These are phyloP conservation scores for Heimioporus punctisporus DNA, from an alignment of 1,284 basidiomycete species.

Conservation along the genomic window DNA sequence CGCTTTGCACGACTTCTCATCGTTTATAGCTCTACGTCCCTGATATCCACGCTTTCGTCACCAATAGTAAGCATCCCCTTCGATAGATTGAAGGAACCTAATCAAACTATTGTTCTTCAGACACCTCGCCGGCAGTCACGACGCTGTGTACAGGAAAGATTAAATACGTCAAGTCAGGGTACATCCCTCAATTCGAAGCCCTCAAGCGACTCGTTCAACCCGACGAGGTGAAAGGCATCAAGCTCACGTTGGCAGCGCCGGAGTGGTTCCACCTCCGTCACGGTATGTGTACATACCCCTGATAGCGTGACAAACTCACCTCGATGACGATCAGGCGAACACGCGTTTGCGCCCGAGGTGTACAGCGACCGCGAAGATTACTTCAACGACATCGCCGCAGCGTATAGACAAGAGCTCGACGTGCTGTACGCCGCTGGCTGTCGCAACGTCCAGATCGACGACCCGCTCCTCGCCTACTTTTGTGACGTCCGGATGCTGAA, in stretches of 20 bases:
- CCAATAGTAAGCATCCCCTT: constrained; percentile 44
- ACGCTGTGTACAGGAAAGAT: constrained; percentile 63
- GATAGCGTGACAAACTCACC: background rate
- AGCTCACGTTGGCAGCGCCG: constrained; percentile 75
- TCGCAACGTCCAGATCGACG: constrained; percentile 77
- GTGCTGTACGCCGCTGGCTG: constrained; percentile 77
- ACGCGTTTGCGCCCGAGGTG: constrained; percentile 20
- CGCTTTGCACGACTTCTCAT: background rate
- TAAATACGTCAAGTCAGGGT: constrained; percentile 61
- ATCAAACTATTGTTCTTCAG: constrained; percentile 39
- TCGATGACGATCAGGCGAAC: constrained; percentile 12
- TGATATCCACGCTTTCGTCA: constrained; percentile 57
- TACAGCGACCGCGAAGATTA: constrained; percentile 54
- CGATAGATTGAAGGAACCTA: constrained; percentile 14
- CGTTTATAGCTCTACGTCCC: constrained; percentile 34
- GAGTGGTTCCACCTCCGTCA: constrained; percentile 80
- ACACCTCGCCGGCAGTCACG: constrained; percentile 47
- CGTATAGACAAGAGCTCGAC: constrained; percentile 72
- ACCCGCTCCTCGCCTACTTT: constrained; percentile 70
- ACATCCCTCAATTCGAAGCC: constrained; percentile 62
- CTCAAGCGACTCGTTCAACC: constrained; percentile 56
- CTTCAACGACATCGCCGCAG: constrained; percentile 71
- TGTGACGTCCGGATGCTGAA: constrained; percentile 63
- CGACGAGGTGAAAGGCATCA: constrained; percentile 67
- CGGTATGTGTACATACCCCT: constrained; percentile 34